Conservation (phyloP, 257 asterid genomes). For the Fraxinus excelsior region DNA sequence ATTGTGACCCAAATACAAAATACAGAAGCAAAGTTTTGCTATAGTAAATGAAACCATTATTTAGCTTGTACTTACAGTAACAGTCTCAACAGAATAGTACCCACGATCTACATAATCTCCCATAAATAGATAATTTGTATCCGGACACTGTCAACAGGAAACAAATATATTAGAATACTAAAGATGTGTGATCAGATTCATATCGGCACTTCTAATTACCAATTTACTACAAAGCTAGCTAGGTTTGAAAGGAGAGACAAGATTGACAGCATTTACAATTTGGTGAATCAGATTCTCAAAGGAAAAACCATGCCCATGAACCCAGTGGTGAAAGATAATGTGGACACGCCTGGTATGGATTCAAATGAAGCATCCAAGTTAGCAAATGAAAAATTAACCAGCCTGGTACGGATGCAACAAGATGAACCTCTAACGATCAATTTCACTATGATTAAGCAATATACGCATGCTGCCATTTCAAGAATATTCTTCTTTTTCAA, state of each 20-base stretch:
- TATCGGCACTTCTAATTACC: background rate
- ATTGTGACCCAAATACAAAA: slow-evolving; percentile 9
- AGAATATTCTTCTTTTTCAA: background rate
- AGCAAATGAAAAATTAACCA: background rate
- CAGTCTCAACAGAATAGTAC: slow-evolving; percentile 72
- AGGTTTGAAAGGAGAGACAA: background rate
- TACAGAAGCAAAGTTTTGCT: slow-evolving; percentile 14
- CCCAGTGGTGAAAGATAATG: background rate
- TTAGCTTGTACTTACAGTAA: slow-evolving; percentile 49
- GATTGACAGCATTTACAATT: background rate
- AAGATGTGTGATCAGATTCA: background rate
- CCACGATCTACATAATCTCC: slow-evolving; percentile 80
- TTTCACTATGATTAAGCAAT: background rate
- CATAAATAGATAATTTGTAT: slow-evolving; percentile 66
- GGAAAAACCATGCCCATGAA: background rate
- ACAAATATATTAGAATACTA: background rate
- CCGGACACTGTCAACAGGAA: slow-evolving; percentile 59
- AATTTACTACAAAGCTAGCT: background rate
- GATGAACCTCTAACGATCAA: background rate
- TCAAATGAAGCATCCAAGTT: background rate
- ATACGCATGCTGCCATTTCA: background rate
- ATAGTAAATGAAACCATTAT: slow-evolving; percentile 7
- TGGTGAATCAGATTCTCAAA: background rate
- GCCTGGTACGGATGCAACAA: background rate
- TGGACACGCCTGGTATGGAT: background rate